Evolutionary conservation across 2,329 filamentous ascomycete species (phyloP), one percentile per base, ranked within the genome.

Genomic region (Alternaria alternata): DNA sequence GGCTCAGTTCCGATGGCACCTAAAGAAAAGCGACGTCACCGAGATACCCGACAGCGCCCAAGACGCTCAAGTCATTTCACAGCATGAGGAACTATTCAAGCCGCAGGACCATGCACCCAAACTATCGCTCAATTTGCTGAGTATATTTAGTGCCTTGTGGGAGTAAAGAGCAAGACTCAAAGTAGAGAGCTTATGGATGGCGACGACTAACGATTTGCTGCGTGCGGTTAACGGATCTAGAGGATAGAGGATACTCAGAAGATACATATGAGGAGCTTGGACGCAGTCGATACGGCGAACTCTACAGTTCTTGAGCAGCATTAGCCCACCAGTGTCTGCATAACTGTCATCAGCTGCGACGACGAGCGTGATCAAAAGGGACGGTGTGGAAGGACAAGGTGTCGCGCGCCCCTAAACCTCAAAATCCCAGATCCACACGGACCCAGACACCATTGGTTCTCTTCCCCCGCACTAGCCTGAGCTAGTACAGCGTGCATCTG

Each of bases 1-100:
- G 43, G 58, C 51, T 36, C 59, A 59, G 49, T 68, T 71, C 66
- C 68, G 69, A 68, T 38, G 60, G 66, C 69, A 51, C 39, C 24
- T 4, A 20, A 24, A 42, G 11, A 24, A 41, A 24, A 24, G 26
- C 64, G 66, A 72, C 69, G 70, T 72, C 69, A 73, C 47, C 22
- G 12, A 5, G 18, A 42, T 24, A 42, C 30, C 14, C 8, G 12
- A 11, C 20, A 36, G 5, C 2, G 20, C 46, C 8, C 14, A 22
- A 36, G 30, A n/a, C 20, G 32, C 32, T 38, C 32, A 16, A 48
- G 14, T 6, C 32, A 16, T 38, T 49, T 24, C 16, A 28, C 20
- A 48, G 5, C 46, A 41, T 12, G 39, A 41, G 11, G 39, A 41
- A 41, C 6, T 20, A 41, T 22, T 14, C 18, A 22, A 14, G 39